These are phyloP conservation scores for Colletotrichum siamense DNA, from an alignment of 2,329 filamentous ascomycete genomes.

Conservation along the genomic window DNA sequence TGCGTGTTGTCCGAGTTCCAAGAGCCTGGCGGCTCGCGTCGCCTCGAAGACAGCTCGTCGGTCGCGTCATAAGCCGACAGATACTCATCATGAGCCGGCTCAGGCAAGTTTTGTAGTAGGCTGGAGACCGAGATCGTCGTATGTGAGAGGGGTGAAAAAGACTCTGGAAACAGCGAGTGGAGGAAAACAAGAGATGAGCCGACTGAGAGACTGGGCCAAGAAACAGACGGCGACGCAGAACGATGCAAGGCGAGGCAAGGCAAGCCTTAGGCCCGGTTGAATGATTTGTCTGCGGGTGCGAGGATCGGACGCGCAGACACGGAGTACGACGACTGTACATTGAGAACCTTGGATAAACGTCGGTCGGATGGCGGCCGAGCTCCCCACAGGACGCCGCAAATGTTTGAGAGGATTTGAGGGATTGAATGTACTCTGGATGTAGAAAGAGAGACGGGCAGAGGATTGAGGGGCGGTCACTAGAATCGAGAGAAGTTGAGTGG, in stretches of 20 bases:
- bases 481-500: neutral
- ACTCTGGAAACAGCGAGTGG: neutral
- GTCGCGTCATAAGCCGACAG: neutral
- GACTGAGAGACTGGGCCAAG: neutral
- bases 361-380: conserved; percentile 12
- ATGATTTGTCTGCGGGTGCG: neutral
- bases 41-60: neutral
- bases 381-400: neutral
- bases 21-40: neutral
- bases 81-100: neutral
- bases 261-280: neutral
- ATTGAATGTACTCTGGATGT: neutral
- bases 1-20: neutral
- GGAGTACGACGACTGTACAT: neutral
- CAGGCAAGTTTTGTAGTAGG: neutral
- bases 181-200: neutral
- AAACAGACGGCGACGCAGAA: neutral
- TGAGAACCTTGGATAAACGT: neutral
- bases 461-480: neutral
- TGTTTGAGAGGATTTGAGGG: neutral
- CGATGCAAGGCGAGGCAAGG: neutral
- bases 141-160: neutral
- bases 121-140: neutral
- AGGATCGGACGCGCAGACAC: neutral
- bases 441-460: neutral